Conservation (phyloP, 176 grass and related monocot genomes). For the Hordeum marinum region DNA sequence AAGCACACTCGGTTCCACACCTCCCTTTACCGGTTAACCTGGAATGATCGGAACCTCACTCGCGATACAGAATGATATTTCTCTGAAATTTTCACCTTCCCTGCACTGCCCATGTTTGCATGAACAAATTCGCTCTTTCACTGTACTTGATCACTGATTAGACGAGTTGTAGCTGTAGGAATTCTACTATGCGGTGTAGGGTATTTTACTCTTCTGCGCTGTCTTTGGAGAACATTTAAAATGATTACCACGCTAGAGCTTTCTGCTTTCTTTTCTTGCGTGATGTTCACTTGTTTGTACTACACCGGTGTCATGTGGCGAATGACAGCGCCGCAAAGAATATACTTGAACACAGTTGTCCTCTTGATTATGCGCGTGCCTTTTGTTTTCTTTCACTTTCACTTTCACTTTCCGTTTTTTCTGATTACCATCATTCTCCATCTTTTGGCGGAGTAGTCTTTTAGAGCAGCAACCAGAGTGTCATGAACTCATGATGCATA, state of each 20-base stretch:
- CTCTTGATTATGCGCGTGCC: background rate
- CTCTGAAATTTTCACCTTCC: background rate
- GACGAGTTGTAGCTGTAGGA: background rate
- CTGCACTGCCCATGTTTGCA: background rate
- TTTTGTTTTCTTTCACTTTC: conserved; percentile 20
- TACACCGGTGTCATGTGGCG: background rate
- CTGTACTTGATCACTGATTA: background rate
- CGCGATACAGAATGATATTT: background rate
- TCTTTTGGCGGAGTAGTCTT: background rate
- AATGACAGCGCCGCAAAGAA: conserved; percentile 30
- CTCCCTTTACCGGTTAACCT: background rate
- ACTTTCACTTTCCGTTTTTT: background rate
- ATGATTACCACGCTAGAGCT: background rate
- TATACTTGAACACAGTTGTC: conserved; percentile 1
- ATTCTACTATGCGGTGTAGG: background rate
- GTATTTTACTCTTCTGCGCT: conserved; percentile 8
- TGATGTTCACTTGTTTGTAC: conserved; percentile 9
- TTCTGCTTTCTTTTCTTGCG: conserved; percentile 19
- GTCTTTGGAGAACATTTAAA: background rate
- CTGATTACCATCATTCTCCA: background rate
- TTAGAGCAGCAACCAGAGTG: background rate
- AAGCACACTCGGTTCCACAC: background rate
- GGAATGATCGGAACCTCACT: background rate
- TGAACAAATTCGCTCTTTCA: background rate
- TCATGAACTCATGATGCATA: background rate